Evolutionary conservation across 2,329 filamentous ascomycete species (phyloP).

Genomic region (Scortechinia acanthostroma): DNA sequence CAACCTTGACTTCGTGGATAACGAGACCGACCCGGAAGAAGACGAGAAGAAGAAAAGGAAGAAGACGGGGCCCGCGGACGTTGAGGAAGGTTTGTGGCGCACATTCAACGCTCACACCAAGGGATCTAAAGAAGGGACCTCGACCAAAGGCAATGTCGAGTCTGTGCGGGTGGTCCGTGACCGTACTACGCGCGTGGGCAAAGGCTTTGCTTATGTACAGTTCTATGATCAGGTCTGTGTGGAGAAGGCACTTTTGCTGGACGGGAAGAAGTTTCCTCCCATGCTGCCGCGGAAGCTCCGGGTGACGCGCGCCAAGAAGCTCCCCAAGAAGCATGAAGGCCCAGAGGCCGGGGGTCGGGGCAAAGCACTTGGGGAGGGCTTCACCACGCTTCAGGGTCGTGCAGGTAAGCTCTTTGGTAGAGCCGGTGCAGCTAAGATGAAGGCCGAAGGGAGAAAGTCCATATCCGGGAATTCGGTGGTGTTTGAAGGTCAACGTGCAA

Average conservation of each 20-base stretch:
- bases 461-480: slow-evolving; percentile 18
- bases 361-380: slow-evolving; percentile 13
- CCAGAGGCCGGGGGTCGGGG: slow-evolving; percentile 3
- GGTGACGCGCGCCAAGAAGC: slow-evolving; percentile 47
- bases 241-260: slow-evolving; percentile 51
- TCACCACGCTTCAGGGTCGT: slow-evolving; percentile 25
- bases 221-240: slow-evolving; percentile 54
- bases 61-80: slow-evolving; percentile 41
- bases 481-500: slow-evolving; percentile 33
- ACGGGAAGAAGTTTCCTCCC: slow-evolving; percentile 59
- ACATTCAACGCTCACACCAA: background rate
- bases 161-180: slow-evolving; percentile 58
- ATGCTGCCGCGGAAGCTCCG: slow-evolving; percentile 57
- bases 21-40: slow-evolving; percentile 39
- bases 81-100: slow-evolving; percentile 44
- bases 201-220: slow-evolving; percentile 62
- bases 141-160: slow-evolving; percentile 40
- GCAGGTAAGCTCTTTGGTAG: slow-evolving; percentile 24
- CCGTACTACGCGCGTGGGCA: slow-evolving; percentile 52
- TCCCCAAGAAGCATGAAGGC: slow-evolving; percentile 22
- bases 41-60: slow-evolving; percentile 34
- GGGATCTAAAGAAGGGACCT: background rate
- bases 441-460: background rate
- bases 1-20: slow-evolving; percentile 59
- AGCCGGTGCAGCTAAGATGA: slow-evolving; percentile 23